Base-by-base conservation (phyloP, 768 basidiomycete genomes). In the Boletus pseudopeckii region DNA sequence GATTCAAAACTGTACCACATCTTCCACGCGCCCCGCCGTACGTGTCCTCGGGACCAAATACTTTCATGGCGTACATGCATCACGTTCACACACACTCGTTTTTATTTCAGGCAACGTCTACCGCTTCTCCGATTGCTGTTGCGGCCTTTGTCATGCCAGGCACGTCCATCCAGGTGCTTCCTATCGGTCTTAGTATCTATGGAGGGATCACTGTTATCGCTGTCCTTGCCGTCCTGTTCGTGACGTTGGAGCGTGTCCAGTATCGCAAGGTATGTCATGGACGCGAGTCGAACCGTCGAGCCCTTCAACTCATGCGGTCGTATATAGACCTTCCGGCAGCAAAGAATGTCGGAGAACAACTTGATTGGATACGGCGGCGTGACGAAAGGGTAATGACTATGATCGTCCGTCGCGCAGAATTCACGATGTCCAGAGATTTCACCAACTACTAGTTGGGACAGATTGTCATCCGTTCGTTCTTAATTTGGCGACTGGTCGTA, bases 191-290 rank as follows among this genome's bases (percentile, higher is more conserved):
- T 40, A 88, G 86, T 48, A 80, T 94, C 10, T 92, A 89, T 64
- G 89, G 86, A 43, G 91, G 90, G 57, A 86, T 96, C 54, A 90
- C 90, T 30, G 86, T 86, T 8, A 86, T 94, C 61, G 88, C 87
- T 17, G 68, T 96, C 60, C 83, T 88, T 56, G 83, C 90, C 22
- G 88, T 95, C 53, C 86, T 81, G 47, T 74, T 92, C 68, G 91
- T 94, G 58, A 92, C 90, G 7, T 91, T 85, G 64, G 91, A 95
- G 76, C 82, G 93, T 44, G 84, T 90, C 24, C 88, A 86, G 71
- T 91, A 91, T 66, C 85, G 90, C 75, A 88, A 83, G 79, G 90
- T 89, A 54, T 52, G 80, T 52, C 24, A 5, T 28, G 14, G 32
- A 28, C 28, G 22, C 17, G 7, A 45, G 47, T 44, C 3, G 22